A percentile compares a stretch with the other conserved stretches of the same genome.
These are phyloP conservation scores for Eragrostis curvula DNA, from an alignment of 176 grass and related monocot genomes.

Conservation along the genomic window DNA sequence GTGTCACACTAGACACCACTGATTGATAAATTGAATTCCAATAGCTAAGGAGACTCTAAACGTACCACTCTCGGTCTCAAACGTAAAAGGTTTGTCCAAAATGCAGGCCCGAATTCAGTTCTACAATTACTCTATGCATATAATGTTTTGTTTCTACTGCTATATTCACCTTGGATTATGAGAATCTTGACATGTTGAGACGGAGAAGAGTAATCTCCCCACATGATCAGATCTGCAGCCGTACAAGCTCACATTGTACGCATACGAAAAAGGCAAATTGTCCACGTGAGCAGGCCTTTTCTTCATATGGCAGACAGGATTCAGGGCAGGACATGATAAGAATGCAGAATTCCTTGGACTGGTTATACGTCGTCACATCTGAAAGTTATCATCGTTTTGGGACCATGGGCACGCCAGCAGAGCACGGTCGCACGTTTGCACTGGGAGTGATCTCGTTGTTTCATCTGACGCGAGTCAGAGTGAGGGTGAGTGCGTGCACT, in stretches of 20 bases:
- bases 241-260: neutral
- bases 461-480: neutral
- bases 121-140: no score
- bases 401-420: neutral
- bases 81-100: no score
- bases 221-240: constrained; percentile 37
- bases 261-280: constrained; percentile 5
- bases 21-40: neutral
- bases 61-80: no score
- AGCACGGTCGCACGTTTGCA: neutral
- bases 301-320: constrained; percentile 46
- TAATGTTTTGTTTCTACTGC: no score
- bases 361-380: neutral
- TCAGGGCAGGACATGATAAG: constrained; percentile 28
- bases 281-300: constrained; percentile 36
- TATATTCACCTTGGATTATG: no score
- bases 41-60: neutral
- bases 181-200: no score
- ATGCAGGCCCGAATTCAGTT: no score
- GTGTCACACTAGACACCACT: no score
- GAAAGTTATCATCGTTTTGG: neutral
- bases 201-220: no score
- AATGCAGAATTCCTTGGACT: constrained; percentile 19
- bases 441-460: constrained; percentile 26
- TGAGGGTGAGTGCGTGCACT: constrained; percentile 28